Evolutionary conservation across 768 basidiomycete genomes (phyloP), one percentile per base, ranked within the genome.

Genomic region (Collybia sp.): DNA sequence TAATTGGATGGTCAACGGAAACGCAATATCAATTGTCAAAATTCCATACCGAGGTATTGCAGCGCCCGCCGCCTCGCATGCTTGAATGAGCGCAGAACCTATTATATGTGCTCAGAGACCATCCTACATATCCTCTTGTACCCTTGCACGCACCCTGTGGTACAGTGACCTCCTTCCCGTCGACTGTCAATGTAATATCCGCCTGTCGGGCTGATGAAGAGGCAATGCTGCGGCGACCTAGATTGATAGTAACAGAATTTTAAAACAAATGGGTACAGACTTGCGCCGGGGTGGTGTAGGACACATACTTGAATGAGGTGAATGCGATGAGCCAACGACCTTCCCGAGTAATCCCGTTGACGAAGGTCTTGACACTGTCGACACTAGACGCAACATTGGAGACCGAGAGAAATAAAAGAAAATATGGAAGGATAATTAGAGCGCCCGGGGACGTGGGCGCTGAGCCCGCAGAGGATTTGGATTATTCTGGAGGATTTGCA

Each of bases 151-250:
- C 48, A 89, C 94, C 95, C 73, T 95, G 93, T 19, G 93, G 93
- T 32, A 99, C 93, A 2, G 92, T 93, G 16, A 99, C 93, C 70
- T 93, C 88, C 68, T 94, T 96, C 52, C 95, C 95, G 66, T 99
- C 94, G 35, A 98, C 85, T 1, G 93, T 95, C 25, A 98, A 70
- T 30, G 93, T 95, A 55, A 97, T 85, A 54, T 92, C 88, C 38
- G 85, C 86, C 57, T 75, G 76, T 47, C 79, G 73, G 47, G 74
- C 64, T 13, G 85, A 76, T 1, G 84, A 78, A 33, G 88, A 84
- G 10, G 83, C 69, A 60, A 90, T 76, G 30, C 74, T 70, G 49
- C 84, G 73, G 50, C 74, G 75, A 58, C 73, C 86, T 86, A 42
- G 9, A 53, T 18, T 32, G 16, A 15, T 32, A 44, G n/a, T n/a